Base-by-base conservation (phyloP, 2,329 filamentous ascomycete species). In the Trichoderma semiorbis region DNA sequence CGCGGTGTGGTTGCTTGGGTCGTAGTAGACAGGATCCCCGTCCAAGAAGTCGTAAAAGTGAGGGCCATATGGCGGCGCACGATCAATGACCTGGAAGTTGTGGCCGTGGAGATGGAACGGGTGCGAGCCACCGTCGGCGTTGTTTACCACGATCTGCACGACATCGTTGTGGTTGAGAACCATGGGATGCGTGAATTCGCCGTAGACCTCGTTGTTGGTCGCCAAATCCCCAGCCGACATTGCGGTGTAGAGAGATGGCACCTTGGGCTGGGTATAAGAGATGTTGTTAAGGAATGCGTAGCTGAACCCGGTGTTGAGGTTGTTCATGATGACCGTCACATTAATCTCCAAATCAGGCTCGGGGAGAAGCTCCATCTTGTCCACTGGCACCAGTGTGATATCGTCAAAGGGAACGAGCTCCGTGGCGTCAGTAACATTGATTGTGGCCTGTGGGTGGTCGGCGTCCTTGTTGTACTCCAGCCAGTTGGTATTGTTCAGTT, bases 211-310 rank as follows among this genome's bases (percentile, higher is more conserved):
- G 11, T 14, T 43, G 69, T 71, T 71, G 50, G 26, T n/a, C 1
- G n/a, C 16, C 18, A 70, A 16, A 14, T 75, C 70, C 1, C 85
- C 85, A n/a, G 85, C 79, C 0, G 86, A 86, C 36, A 93, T 83
- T n/a, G 85, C 90, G 1, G 89, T 90, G 81, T 91, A 93, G 0
- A 93, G 82, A 0, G 89, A 88, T 0, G 91, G 91, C 0, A 92
- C 90, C 78, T 92, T 90, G 24, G 89, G 91, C 2, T 80, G 72
- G 5, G 87, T 84, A 75, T 91, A 93, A 24, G 89, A 91, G 70
- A 90, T 84, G 77, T 89, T 87, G 80, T 92, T 92, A 78, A 89
- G 83, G 74, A 87, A 87, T 62, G 84, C 86, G 74, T 90, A 71
- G 62, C 62, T 83, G 26, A 85, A 83, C 6, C 89, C 89, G 64